Conservation (phyloP, 257 asterid species). For the Solanum etuberosum region DNA sequence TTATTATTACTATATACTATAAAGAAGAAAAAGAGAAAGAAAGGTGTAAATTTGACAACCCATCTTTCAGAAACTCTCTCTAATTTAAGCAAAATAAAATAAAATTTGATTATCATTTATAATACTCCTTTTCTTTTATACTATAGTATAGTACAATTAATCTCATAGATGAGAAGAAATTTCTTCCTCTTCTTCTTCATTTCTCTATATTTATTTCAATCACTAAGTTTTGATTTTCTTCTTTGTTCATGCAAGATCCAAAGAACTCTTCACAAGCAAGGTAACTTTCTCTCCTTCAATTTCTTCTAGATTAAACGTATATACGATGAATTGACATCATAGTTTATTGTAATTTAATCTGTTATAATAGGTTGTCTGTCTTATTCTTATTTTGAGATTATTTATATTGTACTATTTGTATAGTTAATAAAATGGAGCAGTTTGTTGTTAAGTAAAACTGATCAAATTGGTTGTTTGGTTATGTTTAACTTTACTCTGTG, state of each 20-base stretch:
- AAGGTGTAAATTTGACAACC: constrained; percentile 18
- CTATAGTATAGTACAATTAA: background rate
- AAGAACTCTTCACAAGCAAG: constrained; percentile 28
- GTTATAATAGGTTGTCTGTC: background rate
- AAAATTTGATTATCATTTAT: background rate
- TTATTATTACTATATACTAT: background rate
- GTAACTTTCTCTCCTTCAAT: background rate
- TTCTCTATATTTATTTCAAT: background rate
- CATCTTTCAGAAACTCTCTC: constrained; percentile 10
- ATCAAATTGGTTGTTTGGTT: background rate
- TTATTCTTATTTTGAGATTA: background rate
- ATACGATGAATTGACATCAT: too few relatives aligned
- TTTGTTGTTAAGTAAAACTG: too few relatives aligned
- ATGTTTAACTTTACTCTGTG: background rate
- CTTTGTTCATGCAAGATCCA: constrained; percentile 42
- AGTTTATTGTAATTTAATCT: background rate
- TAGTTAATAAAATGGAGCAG: too few relatives aligned
- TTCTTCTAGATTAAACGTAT: background rate
- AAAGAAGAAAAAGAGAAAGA: constrained; percentile 1
- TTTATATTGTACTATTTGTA: background rate
- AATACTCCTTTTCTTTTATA: background rate
- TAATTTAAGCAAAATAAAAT: background rate
- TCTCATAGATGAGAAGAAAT: constrained; percentile 4
- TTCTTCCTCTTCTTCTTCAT: background rate
- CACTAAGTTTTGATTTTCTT: background rate